A percentile compares a stretch with the other conserved stretches of the same genome.
Evolutionary conservation across 1,284 basidiomycete genomes (phyloP).

Genomic region (Microbotryum silenes-acaulis): DNA sequence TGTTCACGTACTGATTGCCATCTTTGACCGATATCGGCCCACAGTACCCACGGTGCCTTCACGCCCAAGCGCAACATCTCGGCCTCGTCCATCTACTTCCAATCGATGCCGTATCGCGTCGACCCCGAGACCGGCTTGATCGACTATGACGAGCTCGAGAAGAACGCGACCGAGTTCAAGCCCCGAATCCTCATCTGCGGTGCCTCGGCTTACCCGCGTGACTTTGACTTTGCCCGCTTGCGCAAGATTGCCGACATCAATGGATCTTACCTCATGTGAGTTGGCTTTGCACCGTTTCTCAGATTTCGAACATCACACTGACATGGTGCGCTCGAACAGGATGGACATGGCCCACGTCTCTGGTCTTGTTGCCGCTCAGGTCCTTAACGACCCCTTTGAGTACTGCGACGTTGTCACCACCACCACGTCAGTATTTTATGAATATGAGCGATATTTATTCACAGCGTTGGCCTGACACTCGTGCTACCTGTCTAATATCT

Average conservation of each 20-base stretch:
- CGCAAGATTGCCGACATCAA: conserved; percentile 77
- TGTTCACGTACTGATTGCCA: background rate
- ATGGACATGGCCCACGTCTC: conserved; percentile 97
- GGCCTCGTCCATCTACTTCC: conserved; percentile 99
- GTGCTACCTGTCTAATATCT: conserved; percentile 23
- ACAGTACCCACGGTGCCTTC: conserved; percentile 27
- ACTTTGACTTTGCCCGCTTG: conserved; percentile 88
- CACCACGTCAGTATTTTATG: conserved; percentile 58
- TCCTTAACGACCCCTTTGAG: conserved; percentile 88
- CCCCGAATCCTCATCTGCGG: conserved; percentile 94
- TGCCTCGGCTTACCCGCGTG: conserved; percentile 96
- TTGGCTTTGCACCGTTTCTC: background rate
- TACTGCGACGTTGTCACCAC: conserved; percentile 96
- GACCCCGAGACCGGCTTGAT: conserved; percentile 77
- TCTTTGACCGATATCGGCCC: background rate
- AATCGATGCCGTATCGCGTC: conserved; percentile 93
- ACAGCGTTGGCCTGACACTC: background rate
- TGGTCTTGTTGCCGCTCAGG: conserved; percentile 87
- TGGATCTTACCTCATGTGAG: conserved; percentile 62
- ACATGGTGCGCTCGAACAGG: conserved; percentile 48
- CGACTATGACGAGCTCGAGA: conserved; percentile 75
- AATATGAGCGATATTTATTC: background rate
- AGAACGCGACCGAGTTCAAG: conserved; percentile 93
- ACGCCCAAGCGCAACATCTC: conserved; percentile 91
- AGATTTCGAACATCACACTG: background rate